phyloP scores from a whole-genome alignment of 1,139 yeast species.

The Zygotorulaspora mrakii region DNA sequence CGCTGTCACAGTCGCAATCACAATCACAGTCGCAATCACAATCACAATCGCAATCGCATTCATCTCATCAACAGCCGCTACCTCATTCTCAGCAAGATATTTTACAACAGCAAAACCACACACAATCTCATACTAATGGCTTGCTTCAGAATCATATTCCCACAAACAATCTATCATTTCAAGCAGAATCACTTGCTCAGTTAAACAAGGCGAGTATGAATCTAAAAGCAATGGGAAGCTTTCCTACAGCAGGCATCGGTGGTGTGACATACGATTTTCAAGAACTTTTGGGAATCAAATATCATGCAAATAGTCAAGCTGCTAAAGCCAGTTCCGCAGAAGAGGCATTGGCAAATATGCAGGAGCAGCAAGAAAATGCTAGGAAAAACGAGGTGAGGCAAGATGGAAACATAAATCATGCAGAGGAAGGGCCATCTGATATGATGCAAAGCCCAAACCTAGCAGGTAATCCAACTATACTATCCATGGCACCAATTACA shows the following conservation, averaged over 20 bases:
- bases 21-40: slow-evolving; percentile 26
- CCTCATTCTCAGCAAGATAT: slow-evolving; percentile 10
- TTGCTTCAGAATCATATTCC: slow-evolving; percentile 8
- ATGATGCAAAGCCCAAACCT: slow-evolving; percentile 19
- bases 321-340: slow-evolving; percentile 29
- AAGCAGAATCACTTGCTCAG: slow-evolving; percentile 27
- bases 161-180: slow-evolving; percentile 18
- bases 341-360: slow-evolving; percentile 32
- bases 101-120: slow-evolving; percentile 9
- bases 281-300: slow-evolving; percentile 33
- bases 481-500: slow-evolving; percentile 31
- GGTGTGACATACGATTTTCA: slow-evolving; percentile 37
- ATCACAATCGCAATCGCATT: slow-evolving; percentile 27
- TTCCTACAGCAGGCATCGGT: slow-evolving; percentile 38
- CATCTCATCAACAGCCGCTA: slow-evolving; percentile 16
- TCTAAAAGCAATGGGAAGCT: slow-evolving; percentile 27
- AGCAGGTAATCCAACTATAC: slow-evolving; percentile 27
- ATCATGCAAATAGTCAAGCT: slow-evolving; percentile 20
- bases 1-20: slow-evolving; percentile 24
- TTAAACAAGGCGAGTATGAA: slow-evolving; percentile 26
- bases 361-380: slow-evolving; percentile 28
- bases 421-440: slow-evolving; percentile 11
- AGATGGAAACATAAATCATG: slow-evolving; percentile 6
- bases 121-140: slow-evolving; percentile 5
- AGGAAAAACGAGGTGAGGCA: slow-evolving; percentile 10